These are phyloP conservation scores for Furcasterigmium furcatum DNA, from an alignment of 2,329 filamentous ascomycete species.

Conservation along the genomic window DNA sequence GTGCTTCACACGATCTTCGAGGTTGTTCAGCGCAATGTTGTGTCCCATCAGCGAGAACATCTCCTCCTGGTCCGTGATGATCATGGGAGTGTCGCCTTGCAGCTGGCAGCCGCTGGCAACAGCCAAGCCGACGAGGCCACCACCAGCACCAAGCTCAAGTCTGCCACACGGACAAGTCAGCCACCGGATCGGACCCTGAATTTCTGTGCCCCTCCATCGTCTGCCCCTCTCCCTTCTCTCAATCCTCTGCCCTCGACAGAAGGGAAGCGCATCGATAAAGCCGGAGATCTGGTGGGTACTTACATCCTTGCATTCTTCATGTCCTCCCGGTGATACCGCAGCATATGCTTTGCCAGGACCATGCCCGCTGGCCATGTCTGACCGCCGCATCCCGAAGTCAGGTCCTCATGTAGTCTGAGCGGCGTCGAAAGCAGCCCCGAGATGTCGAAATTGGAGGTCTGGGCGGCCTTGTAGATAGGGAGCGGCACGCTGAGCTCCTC, in stretches of 20 bases:
- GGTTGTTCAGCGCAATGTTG: constrained; percentile 79
- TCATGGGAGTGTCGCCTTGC: constrained; percentile 48
- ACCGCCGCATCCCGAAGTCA: constrained; percentile 84
- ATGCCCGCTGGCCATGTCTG: constrained; percentile 94
- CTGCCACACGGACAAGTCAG: constrained; percentile 37
- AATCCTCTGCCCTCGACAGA: background rate
- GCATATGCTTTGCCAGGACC: constrained; percentile 81
- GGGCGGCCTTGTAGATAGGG: constrained; percentile 53
- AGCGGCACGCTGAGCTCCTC: constrained; percentile 54
- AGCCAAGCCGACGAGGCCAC: constrained; percentile 75
- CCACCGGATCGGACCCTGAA: background rate
- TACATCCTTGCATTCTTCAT: constrained; percentile 71
- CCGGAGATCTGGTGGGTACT: constrained; percentile 28
- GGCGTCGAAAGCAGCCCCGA: constrained; percentile 69
- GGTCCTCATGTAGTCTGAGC: constrained; percentile 78
- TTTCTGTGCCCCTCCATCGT: background rate
- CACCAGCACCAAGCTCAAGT: constrained; percentile 88
- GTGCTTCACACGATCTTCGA: constrained; percentile 61
- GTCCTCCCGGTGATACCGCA: constrained; percentile 65
- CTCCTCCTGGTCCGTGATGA: constrained; percentile 81
- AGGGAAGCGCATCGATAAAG: background rate
- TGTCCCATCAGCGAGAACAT: constrained; percentile 84
- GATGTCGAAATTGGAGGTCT: constrained; percentile 57
- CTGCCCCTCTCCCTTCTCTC: background rate
- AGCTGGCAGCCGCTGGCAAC: constrained; percentile 47